Evolutionary conservation across 2,329 filamentous ascomycete species (phyloP).

Genomic region (Aspergillus sp.): DNA sequence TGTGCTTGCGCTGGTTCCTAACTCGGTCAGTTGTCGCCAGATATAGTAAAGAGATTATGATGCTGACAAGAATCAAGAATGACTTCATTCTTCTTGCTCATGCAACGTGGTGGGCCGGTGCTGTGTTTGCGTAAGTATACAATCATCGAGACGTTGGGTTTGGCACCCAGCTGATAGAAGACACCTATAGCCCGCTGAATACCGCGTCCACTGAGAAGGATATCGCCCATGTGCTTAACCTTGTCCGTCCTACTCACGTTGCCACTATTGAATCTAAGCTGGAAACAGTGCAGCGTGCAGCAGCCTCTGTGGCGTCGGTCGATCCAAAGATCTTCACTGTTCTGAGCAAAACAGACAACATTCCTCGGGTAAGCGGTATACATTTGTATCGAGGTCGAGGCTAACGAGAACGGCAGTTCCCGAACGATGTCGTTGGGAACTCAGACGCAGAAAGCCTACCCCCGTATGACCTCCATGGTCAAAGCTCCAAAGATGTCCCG

Average conservation of each 20-base stretch:
- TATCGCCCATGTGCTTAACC: conserved; percentile 19
- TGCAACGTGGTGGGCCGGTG: conserved; percentile 25
- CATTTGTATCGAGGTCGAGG: neutral
- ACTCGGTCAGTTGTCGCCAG: conserved; percentile 13
- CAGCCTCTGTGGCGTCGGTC: conserved; percentile 8
- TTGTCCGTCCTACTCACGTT: conserved; percentile 21
- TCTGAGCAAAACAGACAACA: neutral
- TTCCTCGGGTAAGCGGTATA: neutral
- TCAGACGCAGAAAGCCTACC: conserved; percentile 12
- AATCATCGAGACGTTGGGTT: too few relatives aligned
- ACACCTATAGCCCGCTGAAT: conserved; percentile 12
- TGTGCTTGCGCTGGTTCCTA: conserved; percentile 22
- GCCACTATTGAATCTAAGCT: conserved; percentile 20
- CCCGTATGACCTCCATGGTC: conserved; percentile 18
- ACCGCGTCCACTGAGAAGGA: conserved; percentile 19
- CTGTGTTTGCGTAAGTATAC: conserved; percentile 17
- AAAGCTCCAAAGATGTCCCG: conserved; percentile 15
- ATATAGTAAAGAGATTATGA: neutral
- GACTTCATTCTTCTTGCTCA: conserved; percentile 25
- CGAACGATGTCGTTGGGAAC: conserved; percentile 16
- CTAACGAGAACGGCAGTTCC: conserved; percentile 11
- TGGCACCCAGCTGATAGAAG: neutral
- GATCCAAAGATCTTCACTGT: conserved; percentile 4
- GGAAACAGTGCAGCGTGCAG: conserved; percentile 14
- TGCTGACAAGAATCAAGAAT: conserved; percentile 11